phyloP scores from a whole-genome alignment of 257 asterid genomes.

The Linaria vulgaris region DNA sequence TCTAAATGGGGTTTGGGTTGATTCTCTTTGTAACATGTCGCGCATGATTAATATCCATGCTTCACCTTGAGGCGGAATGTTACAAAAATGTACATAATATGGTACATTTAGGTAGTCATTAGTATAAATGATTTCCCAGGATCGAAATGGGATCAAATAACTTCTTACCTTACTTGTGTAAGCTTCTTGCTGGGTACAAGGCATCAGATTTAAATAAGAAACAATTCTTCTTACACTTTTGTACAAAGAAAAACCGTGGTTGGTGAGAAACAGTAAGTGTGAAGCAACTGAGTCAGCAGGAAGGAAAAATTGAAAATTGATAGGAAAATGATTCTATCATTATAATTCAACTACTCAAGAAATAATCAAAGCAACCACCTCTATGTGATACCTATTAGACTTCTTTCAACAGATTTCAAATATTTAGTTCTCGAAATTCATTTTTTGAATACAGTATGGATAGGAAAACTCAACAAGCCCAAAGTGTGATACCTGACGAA shows the following conservation, averaged over 20 bases:
- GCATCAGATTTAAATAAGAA: too few species aligned
- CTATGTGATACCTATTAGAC: background rate
- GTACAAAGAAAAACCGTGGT: conserved; percentile 9
- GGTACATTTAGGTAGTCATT: too few species aligned
- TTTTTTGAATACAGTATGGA: background rate
- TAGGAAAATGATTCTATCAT: background rate
- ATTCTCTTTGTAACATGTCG: too few species aligned
- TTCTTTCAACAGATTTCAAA: background rate
- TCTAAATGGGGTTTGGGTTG: too few species aligned
- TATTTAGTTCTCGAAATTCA: background rate
- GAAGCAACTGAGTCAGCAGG: background rate
- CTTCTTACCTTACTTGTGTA: too few species aligned
- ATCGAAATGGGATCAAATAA: too few species aligned
- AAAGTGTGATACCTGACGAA: conserved; percentile 73
- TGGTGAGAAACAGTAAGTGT: background rate
- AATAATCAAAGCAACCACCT: background rate
- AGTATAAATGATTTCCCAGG: too few species aligned
- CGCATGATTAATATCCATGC: too few species aligned
- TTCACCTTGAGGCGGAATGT: too few species aligned
- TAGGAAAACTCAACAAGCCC: background rate
- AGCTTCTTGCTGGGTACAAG: too few species aligned
- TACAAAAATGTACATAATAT: too few species aligned
- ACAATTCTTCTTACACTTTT: too few species aligned
- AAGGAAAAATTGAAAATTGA: background rate
- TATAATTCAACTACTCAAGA: background rate